phyloP scores from a whole-genome alignment of 108 stramenopile genomes.

The Cylindrotheca closterium region DNA sequence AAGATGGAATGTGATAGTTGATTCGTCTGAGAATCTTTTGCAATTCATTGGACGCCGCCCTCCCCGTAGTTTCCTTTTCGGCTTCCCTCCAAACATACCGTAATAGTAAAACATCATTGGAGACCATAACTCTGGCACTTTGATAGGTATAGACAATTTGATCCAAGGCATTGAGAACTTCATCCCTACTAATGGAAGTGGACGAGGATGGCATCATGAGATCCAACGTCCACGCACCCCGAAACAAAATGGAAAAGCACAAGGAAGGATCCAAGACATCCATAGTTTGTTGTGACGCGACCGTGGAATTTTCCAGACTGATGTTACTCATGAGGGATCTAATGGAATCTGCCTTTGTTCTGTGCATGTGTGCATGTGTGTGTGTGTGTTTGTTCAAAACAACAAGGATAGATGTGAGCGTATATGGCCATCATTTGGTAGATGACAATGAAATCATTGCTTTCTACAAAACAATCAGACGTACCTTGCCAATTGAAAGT shows the following conservation, averaged over 20 bases:
- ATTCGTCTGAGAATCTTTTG: constrained; percentile 55
- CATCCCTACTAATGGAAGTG: constrained; percentile 32
- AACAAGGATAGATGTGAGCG: too few species aligned
- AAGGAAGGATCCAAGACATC: constrained; percentile 46
- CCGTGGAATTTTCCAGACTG: background rate
- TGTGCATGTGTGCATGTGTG: too few species aligned
- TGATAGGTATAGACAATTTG: constrained; percentile 55
- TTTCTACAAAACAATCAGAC: background rate
- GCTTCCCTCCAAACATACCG: constrained; percentile 78
- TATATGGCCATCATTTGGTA: too few species aligned
- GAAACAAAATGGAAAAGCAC: constrained; percentile 77
- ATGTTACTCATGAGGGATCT: background rate
- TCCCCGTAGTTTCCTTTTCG: constrained; percentile 63
- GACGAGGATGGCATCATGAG: constrained; percentile 50
- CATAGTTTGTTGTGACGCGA: constrained; percentile 1
- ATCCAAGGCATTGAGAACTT: constrained; percentile 66
- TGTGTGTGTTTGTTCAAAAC: too few species aligned
- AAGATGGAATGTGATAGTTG: constrained; percentile 57
- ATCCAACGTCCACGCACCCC: constrained; percentile 80
- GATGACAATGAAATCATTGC: too few species aligned
- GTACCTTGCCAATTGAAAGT: constrained; percentile 27
- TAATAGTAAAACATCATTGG: constrained; percentile 77
- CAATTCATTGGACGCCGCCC: constrained; percentile 62
- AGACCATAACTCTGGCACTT: constrained; percentile 58
- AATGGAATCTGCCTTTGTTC: background rate